Base-by-base conservation (phyloP, 306 rosid genomes). In the Quercus ilex region DNA sequence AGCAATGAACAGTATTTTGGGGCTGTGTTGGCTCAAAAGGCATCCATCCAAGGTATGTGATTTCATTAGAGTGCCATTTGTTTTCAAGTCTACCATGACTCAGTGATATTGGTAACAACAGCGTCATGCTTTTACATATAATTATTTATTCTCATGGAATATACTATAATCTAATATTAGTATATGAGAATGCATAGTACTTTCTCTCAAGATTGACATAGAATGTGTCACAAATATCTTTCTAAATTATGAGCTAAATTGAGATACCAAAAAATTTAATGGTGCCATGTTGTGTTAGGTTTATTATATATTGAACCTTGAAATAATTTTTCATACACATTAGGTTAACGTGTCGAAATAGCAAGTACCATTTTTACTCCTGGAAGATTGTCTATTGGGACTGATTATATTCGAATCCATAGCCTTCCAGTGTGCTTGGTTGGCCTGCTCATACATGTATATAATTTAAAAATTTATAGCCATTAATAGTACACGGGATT, bases 11-110 rank as follows among this genome's bases (percentile, higher is more conserved):
- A 91, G 92, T 78, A 94, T 92, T 49, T 82, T 92, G 75, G 96
- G 97, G 64, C 92, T 92, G 74, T 88, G 90, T 80, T 92, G 97
- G 97, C 97, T 92, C 78, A 92, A 91, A 81, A 91, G 87, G 79
- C 80, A 88, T 88, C 96, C 97, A 55, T 89, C 96, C 0, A 92
- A 91, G 97, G 96, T 89, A 85, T 74, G 83, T 70, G 63, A 52
- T 60, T 84, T n/a, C 55, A 74, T 30, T 30, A 62, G 35, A 62
- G 33, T 38, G 6, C 31, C 18, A 62, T 25, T 25, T 25, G 70
- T 10, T 31, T 38, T 64, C 20, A 28, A 64, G 20, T 18, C 0
- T 30, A 15, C 46, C 5, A 15, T 64, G 12, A 64, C 10, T 18
- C 35, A 31, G 25, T 19, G 26, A 9, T 67, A 67, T 67, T 19